Base-by-base conservation (phyloP, 2,329 filamentous ascomycete species). In the Niveomyces coronatus region DNA sequence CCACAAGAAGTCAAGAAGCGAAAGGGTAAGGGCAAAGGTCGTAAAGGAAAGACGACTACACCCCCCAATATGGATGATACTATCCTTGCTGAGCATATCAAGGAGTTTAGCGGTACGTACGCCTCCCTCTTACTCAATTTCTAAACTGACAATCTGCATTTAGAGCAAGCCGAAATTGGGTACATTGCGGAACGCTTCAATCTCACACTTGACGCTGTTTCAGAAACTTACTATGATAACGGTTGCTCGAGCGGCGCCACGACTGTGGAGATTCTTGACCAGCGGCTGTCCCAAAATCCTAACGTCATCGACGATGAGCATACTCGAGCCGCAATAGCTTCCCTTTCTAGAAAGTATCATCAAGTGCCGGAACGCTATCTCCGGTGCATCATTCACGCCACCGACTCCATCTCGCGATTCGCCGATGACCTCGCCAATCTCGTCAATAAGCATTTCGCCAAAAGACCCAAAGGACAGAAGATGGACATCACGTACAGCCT, bases 281-380 rank as follows among this genome's bases (percentile, higher is more conserved):
- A 61, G 14, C 65, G 65, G 44, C 56, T 65, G 10, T 52, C 53
- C 0, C 49, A 56, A 27, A 47, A 55, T 0, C 47, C 54, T 5
- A 55, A 57, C 23, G 45, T 53, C n/a, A 40, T 47, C 9, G 49
- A 56, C 14, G 49, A 56, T 29, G 47, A 53, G 13, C 47, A 51
- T 2, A 49, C 59, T 3, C n/a, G 14, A 22, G 31, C 34, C 19
- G 19, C 24, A 11, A 9, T 35, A n/a, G 46, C 56, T 4, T 53
- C 58, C 24, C 55, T 67, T 5, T 52, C 49, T 3, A 47, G 56
- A 17, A 60, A 61, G 31, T 61, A 64, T 31, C 53, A 56, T 13
- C 63, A 64, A 44, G 53, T 71, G 0, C 68, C 68, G 1, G 50
- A 51, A 14, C 47, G 60, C n/a, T 67, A 67, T 37, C 52, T 71